Percentiles rank a stretch among this genome's conserved stretches.
These are phyloP conservation scores for Lachnellula subtilissima DNA, from an alignment of 2,329 filamentous ascomycete genomes.

Conservation along the genomic window DNA sequence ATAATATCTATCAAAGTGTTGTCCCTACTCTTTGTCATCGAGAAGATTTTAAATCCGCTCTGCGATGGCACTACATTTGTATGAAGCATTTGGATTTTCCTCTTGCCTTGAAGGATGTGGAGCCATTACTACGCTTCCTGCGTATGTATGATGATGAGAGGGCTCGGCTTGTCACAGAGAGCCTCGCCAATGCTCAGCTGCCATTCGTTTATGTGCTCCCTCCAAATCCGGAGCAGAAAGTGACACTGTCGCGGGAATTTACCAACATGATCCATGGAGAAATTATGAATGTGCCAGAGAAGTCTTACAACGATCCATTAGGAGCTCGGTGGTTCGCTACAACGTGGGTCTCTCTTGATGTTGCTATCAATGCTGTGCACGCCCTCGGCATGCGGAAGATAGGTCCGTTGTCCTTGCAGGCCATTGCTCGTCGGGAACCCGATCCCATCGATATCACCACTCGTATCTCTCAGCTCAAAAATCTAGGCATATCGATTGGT, in stretches of 20 bases:
- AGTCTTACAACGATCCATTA: constrained; percentile 60
- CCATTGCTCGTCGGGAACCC: constrained; percentile 64
- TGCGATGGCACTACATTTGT: constrained; percentile 43
- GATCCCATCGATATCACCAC: constrained; percentile 50
- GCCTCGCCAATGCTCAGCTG: constrained; percentile 23
- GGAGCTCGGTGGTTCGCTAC: constrained; percentile 80
- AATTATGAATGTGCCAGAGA: constrained; percentile 32
- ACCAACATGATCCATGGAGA: constrained; percentile 31
- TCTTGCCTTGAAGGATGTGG: constrained; percentile 32
- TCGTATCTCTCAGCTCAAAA: constrained; percentile 56
- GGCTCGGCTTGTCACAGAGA: constrained; percentile 22
- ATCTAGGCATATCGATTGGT: constrained; percentile 58
- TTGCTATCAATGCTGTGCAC: constrained; percentile 63
- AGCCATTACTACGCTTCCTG: constrained; percentile 37
- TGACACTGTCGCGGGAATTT: constrained; percentile 28
- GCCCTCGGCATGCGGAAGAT: constrained; percentile 68
- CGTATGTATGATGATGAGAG: constrained; percentile 29
- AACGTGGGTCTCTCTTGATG: constrained; percentile 66
- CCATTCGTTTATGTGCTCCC: constrained; percentile 17
- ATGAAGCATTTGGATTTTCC: constrained; percentile 39
- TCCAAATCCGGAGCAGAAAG: constrained; percentile 8
- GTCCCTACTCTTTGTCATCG: constrained; percentile 37
- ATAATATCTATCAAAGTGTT: constrained; percentile 40
- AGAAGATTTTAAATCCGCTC: constrained; percentile 35
- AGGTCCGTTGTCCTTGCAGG: constrained; percentile 71